Conservation (phyloP, 2,329 filamentous ascomycete genomes). For the Capronia americana region DNA sequence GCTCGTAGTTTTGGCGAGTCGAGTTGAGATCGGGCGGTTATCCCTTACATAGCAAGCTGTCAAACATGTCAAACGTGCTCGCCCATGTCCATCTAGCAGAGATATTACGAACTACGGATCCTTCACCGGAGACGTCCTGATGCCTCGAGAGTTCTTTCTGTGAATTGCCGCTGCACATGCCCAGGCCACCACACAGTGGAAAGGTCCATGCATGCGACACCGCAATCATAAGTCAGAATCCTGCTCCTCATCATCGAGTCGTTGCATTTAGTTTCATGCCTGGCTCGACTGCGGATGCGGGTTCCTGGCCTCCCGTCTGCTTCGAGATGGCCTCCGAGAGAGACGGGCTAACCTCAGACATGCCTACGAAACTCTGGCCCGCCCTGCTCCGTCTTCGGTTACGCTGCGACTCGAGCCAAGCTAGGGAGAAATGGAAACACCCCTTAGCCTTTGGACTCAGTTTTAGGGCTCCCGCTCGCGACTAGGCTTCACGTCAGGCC, state of each 20-base stretch:
- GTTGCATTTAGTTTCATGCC: conserved; percentile 17
- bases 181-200: conserved; percentile 1
- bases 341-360: conserved; percentile 9
- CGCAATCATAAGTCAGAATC: conserved; percentile 19
- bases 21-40: background rate
- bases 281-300: conserved; percentile 11
- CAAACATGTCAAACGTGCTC: background rate
- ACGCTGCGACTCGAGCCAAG: conserved; percentile 17
- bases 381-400: conserved; percentile 11
- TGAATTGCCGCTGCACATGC: background rate
- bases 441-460: conserved; percentile 14
- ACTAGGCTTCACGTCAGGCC: conserved; percentile 24
- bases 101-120: background rate
- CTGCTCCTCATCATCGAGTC: conserved; percentile 14
- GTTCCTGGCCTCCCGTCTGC: conserved; percentile 14
- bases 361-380: conserved; percentile 6
- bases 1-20: background rate
- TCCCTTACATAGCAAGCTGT: background rate
- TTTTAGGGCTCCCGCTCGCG: conserved; percentile 13
- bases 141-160: background rate
- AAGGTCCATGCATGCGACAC: conserved; percentile 1
- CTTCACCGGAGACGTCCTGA: background rate
- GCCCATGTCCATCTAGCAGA: background rate
- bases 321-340: conserved; percentile 3
- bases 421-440: conserved; percentile 14